These are phyloP conservation scores for Melanomma pulvis-pyrius DNA, from an alignment of 495 filamentous ascomycete species.

Conservation along the genomic window DNA sequence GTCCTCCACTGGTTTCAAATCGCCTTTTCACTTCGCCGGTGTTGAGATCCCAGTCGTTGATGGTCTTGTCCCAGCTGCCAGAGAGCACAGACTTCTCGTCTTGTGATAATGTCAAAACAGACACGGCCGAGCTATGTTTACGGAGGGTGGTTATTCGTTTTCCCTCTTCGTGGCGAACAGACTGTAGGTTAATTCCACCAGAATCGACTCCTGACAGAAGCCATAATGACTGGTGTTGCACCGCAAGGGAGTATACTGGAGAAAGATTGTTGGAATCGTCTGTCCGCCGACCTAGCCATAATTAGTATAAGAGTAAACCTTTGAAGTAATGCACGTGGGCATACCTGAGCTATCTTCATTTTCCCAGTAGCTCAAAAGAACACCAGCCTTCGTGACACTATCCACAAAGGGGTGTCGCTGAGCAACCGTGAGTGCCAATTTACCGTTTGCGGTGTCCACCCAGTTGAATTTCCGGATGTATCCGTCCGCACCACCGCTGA, in stretches of 20 bases:
- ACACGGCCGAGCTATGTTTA: conserved; percentile 89
- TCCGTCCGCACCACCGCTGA: conserved; percentile 90
- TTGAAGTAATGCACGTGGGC: neutral
- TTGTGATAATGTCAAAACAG: conserved; percentile 75
- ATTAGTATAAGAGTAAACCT: neutral
- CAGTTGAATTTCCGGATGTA: conserved; percentile 97
- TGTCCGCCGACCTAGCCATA: conserved; percentile 27
- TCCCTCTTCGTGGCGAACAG: conserved; percentile 93
- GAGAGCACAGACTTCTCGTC: conserved; percentile 89
- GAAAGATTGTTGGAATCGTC: conserved; percentile 65
- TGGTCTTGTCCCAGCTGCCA: conserved; percentile 93
- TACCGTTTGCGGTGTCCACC: conserved; percentile 91
- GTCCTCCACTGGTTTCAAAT: conserved; percentile 75
- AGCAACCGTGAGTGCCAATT: conserved; percentile 89
- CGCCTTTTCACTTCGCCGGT: conserved; percentile 74
- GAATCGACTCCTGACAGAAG: conserved; percentile 86
- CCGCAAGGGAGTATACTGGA: conserved; percentile 90
- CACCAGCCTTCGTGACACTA: conserved; percentile 90
- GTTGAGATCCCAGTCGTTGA: conserved; percentile 95
- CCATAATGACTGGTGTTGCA: conserved; percentile 89
- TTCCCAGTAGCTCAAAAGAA: conserved; percentile 95
- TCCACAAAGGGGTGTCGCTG: conserved; percentile 98
- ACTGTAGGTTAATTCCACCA: conserved; percentile 89
- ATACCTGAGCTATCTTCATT: conserved; percentile 61
- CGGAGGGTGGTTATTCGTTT: conserved; percentile 79